Base-by-base conservation (phyloP, 257 asterid species). In the Salvia splendens region DNA sequence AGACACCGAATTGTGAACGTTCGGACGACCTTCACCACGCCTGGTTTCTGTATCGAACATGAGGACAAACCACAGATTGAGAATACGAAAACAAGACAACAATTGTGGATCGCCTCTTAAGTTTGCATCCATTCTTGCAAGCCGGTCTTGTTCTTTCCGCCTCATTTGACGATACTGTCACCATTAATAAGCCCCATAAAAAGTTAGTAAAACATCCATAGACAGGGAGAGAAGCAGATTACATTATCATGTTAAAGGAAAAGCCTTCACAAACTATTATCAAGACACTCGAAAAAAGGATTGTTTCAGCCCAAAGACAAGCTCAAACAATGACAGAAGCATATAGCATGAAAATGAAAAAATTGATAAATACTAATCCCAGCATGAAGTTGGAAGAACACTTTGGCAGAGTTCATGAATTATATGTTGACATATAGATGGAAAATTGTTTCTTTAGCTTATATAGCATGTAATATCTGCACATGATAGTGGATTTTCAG, bases 121-220 rank as follows among this genome's bases (percentile, higher is more conserved):
- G 80, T 93, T 97, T 38, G 38, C 89, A 15, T 93, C 98, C 98
- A 93, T 90, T 85, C 97, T 86, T n/a, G 95, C 77, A 73, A 90
- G 87, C 47, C 98, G 83, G 43, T 93, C 98, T 79, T 93, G 98
- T 74, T 93, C 98, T 78, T 87, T 93, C 53, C 96, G 83, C 79
- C 98, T 86, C 98, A 93, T 93, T 82, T 93, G 98, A 32, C 97
- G 94, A 80, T 93, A 93, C 98, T 90, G 85, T 68, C 60, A 57
- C 48, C 70, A 75, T 49, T 10, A 59, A 81, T 3, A 50, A 20
- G 36, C 35, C 42, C 65, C 59, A 78, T 43, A 16, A 16, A 54
- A 55, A 49, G 24, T 57, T 51, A 51, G 67, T 63, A 5, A 63
- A 48, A 61, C 24, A 15, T 50, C 35, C 56, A 16, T 50, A n/a